These are phyloP conservation scores for Malus hybrid DNA, from an alignment of 331 rosid genomes.

Conservation along the genomic window DNA sequence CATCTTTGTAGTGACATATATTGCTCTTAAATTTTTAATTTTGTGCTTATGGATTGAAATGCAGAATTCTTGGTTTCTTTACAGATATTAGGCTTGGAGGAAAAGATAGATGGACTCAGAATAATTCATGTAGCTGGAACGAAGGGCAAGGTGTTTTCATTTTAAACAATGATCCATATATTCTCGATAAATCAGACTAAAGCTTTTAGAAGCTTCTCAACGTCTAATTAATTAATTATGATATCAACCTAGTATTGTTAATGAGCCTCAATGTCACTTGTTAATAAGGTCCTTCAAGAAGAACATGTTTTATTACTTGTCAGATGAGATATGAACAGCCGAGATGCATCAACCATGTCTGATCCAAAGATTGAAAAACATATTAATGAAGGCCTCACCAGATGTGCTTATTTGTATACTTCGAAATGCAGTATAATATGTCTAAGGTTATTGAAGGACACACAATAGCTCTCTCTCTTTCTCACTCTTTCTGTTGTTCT, in stretches of 20 bases:
- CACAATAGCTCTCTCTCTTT: background rate
- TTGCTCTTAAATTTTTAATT: background rate
- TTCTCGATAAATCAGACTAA: background rate
- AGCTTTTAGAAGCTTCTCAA: background rate
- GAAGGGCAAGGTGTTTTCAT: slow-evolving; percentile 62
- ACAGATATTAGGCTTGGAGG: slow-evolving; percentile 62
- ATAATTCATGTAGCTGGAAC: slow-evolving; percentile 83
- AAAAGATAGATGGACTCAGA: slow-evolving; percentile 46
- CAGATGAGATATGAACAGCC: background rate
- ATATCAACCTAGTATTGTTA: slow-evolving; percentile 1
- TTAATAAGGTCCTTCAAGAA: background rate
- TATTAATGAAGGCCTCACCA: background rate
- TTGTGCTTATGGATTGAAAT: background rate
- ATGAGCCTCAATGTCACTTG: background rate
- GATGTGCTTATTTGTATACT: background rate
- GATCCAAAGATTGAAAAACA: background rate
- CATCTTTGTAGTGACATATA: background rate
- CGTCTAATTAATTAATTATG: background rate
- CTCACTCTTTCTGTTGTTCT: slow-evolving; percentile 2
- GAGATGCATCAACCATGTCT: too few species aligned
- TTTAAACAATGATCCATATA: background rate
- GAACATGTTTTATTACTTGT: background rate
- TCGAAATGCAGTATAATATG: background rate
- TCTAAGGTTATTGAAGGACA: background rate
- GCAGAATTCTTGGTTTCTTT: slow-evolving; percentile 11